phyloP scores from a whole-genome alignment of 2,329 filamentous ascomycete genomes.

The Apiospora hydei region DNA sequence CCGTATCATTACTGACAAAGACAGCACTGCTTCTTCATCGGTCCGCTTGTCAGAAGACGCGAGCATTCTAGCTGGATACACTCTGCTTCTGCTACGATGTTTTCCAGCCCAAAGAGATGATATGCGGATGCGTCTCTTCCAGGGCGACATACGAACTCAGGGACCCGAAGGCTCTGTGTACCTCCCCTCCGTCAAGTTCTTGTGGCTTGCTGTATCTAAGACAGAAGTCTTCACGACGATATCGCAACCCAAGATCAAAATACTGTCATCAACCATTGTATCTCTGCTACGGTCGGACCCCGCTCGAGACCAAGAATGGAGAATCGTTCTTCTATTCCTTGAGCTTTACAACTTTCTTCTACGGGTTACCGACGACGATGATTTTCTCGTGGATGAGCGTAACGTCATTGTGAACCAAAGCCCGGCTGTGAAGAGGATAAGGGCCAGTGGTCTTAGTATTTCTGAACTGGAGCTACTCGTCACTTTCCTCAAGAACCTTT shows the following conservation, averaged over 20 bases:
- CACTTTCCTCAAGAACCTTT: slow-evolving; percentile 86
- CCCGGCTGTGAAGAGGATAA: slow-evolving; percentile 56
- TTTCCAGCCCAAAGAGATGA: slow-evolving; percentile 86
- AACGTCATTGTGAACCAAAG: slow-evolving; percentile 46
- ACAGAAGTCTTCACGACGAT: slow-evolving; percentile 51
- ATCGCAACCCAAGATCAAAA: slow-evolving; percentile 40
- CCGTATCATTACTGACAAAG: slow-evolving; percentile 30
- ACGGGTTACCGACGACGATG: slow-evolving; percentile 93
- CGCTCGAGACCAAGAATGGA: slow-evolving; percentile 76
- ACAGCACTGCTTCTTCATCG: slow-evolving; percentile 41
- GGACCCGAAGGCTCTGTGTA: slow-evolving; percentile 45
- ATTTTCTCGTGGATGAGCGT: slow-evolving; percentile 76
- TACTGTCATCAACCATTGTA: slow-evolving; percentile 35
- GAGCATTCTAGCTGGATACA: slow-evolving; percentile 82
- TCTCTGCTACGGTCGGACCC: slow-evolving; percentile 40
- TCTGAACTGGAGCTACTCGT: slow-evolving; percentile 77
- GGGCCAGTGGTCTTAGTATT: slow-evolving; percentile 73
- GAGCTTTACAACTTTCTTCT: slow-evolving; percentile 94
- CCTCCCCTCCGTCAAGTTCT: slow-evolving; percentile 78
- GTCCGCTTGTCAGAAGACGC: slow-evolving; percentile 62
- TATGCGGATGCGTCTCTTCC: slow-evolving; percentile 92
- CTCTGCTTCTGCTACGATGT: slow-evolving; percentile 82
- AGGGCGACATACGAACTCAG: slow-evolving; percentile 67
- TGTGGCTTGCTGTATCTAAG: slow-evolving; percentile 72
- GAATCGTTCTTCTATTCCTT: slow-evolving; percentile 85